These are phyloP conservation scores for Punctularia strigosozonata DNA, from an alignment of 768 basidiomycete species.

Conservation along the genomic window DNA sequence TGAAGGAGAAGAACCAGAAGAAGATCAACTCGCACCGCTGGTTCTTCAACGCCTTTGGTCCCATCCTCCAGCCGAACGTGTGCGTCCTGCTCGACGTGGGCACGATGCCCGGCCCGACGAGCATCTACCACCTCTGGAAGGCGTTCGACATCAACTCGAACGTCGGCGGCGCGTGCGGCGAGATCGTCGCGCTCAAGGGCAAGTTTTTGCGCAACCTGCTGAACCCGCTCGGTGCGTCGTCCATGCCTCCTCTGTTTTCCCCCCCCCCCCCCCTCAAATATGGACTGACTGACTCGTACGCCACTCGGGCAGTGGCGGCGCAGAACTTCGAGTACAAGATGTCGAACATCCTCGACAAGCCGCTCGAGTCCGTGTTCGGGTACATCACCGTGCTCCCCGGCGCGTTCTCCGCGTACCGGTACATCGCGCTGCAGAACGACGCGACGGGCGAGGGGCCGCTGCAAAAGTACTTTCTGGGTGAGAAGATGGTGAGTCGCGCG, in stretches of 20 bases:
- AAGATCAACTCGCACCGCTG: conserved; percentile 93
- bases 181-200: conserved; percentile 88
- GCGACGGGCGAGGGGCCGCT: conserved; percentile 72
- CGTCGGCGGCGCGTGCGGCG: conserved; percentile 91
- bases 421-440: conserved; percentile 89
- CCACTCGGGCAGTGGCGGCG: conserved; percentile 47
- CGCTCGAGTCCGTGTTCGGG: conserved; percentile 81
- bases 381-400: conserved; percentile 93
- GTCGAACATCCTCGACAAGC: conserved; percentile 88
- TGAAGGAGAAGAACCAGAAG: conserved; percentile 90
- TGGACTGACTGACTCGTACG: neutral
- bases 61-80: conserved; percentile 79
- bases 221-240: conserved; percentile 50
- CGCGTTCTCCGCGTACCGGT: conserved; percentile 86
- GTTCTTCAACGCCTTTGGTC: conserved; percentile 90
- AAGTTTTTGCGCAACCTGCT: conserved; percentile 67
- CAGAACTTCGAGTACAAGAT: conserved; percentile 96
- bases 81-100: conserved; percentile 88
- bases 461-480: conserved; percentile 95
- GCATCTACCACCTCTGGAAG: conserved; percentile 91
- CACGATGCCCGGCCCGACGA: conserved; percentile 76
- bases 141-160: conserved; percentile 89
- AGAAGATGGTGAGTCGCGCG: conserved; percentile 57
- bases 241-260: too few relatives aligned
- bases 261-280: neutral